phyloP scores from a whole-genome alignment of 2,329 filamentous ascomycete species.

The Madurella fahalii region DNA sequence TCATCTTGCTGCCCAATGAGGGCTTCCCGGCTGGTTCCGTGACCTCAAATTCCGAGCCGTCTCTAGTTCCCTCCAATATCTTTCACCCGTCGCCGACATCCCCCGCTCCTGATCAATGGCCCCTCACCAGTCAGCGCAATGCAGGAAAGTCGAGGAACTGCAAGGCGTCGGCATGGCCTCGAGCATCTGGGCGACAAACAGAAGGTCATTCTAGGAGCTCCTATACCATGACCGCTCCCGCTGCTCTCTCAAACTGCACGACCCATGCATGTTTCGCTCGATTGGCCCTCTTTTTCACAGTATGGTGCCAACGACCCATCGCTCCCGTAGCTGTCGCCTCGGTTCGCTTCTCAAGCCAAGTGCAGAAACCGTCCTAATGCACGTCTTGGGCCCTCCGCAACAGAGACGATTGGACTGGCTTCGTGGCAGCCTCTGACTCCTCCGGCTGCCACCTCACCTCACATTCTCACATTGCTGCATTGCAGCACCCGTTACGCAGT shows the following conservation, averaged over 20 bases:
- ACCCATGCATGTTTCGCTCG: constrained; percentile 9
- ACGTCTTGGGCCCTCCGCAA: constrained; percentile 16
- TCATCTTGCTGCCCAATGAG: too few relatives aligned
- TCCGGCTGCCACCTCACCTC: constrained; percentile 7
- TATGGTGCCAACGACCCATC: neutral
- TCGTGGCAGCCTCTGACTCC: constrained; percentile 32
- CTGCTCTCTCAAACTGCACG: constrained; percentile 3
- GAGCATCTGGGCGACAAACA: too few relatives aligned
- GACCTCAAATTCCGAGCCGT: too few relatives aligned
- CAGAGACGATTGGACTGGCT: constrained; percentile 19
- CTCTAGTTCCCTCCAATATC: too few relatives aligned
- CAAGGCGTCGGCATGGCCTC: too few relatives aligned
- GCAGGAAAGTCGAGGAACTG: too few relatives aligned
- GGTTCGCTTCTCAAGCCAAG: constrained; percentile 3
- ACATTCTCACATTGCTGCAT: constrained; percentile 10
- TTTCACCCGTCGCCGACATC: too few relatives aligned
- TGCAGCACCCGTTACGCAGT: constrained; percentile 16
- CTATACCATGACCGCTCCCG: too few relatives aligned
- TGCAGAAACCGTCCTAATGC: constrained; percentile 22
- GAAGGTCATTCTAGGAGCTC: too few relatives aligned
- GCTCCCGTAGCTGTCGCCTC: neutral
- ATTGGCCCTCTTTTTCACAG: constrained; percentile 3
- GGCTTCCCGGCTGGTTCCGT: too few relatives aligned
- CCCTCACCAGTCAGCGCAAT: too few relatives aligned
- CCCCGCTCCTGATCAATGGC: too few relatives aligned